phyloP scores from a whole-genome alignment of 805 yeast genomes.

The Candida ponderosae region DNA sequence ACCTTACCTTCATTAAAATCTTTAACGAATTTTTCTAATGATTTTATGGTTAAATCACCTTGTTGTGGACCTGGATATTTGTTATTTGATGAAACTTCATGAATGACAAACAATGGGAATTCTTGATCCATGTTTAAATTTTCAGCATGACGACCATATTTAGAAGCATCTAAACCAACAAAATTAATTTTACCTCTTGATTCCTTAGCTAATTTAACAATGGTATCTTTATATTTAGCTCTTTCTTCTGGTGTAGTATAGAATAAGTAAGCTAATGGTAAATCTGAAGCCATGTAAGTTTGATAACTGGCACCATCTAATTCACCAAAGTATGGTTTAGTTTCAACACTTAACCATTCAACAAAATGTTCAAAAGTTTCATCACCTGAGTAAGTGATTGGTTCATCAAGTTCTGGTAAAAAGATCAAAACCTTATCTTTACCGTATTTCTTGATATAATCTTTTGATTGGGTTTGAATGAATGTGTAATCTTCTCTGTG shows the following conservation, averaged over 20 bases:
- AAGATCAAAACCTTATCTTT: constrained; percentile 22
- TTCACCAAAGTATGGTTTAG: constrained; percentile 83
- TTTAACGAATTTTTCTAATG: constrained; percentile 54
- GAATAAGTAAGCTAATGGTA: constrained; percentile 87
- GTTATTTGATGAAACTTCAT: constrained; percentile 56
- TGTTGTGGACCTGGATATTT: constrained; percentile 76
- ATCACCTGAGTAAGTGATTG: constrained; percentile 23
- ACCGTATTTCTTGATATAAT: constrained; percentile 27
- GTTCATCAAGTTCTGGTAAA: constrained; percentile 22
- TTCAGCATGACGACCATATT: constrained; percentile 81
- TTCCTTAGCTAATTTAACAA: constrained; percentile 61
- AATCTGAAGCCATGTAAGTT: constrained; percentile 58
- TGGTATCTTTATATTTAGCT: constrained; percentile 39
- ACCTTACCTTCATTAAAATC: constrained; percentile 58
- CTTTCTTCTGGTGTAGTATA: constrained; percentile 65
- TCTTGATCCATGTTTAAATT: constrained; percentile 76
- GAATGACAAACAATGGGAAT: constrained; percentile 88
- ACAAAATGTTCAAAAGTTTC: constrained; percentile 14
- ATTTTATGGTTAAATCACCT: constrained; percentile 38
- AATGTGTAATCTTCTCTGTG: constrained; percentile 62
- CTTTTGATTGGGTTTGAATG: constrained; percentile 35
- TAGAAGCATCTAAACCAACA: constrained; percentile 78
- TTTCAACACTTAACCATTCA: constrained; percentile 39
- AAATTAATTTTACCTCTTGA: constrained; percentile 77
- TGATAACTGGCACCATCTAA: constrained; percentile 73